phyloP scores from a whole-genome alignment of 176 grass and related monocot species.

The Oryza meridionalis region DNA sequence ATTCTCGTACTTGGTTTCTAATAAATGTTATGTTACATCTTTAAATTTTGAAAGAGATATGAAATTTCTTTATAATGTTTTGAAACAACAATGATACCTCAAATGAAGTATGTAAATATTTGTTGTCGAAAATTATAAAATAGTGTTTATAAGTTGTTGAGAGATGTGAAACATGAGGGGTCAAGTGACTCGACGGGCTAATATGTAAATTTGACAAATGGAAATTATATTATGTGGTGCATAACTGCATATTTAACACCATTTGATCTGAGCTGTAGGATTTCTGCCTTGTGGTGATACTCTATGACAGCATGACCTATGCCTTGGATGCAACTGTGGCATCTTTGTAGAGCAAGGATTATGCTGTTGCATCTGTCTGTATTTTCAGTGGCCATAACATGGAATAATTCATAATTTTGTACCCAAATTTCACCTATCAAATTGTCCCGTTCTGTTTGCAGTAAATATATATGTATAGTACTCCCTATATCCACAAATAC shows the following conservation, averaged over 20 bases:
- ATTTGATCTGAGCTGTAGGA: background rate
- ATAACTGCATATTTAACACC: background rate
- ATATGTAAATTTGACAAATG: background rate
- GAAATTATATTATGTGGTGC: background rate
- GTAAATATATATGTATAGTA: background rate
- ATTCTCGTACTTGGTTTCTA: background rate
- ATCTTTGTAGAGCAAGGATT: background rate
- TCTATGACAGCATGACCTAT: background rate
- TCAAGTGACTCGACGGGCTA: background rate
- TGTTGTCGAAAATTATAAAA: background rate
- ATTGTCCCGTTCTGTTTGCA: background rate
- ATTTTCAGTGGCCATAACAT: conserved; percentile 9
- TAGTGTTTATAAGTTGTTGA: background rate
- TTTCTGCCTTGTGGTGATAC: background rate
- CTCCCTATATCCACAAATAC: too few relatives aligned
- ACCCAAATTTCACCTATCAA: background rate
- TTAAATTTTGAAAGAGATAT: background rate
- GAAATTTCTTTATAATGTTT: background rate
- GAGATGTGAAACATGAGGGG: background rate
- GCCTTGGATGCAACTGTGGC: background rate
- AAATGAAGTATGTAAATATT: background rate
- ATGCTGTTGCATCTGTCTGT: background rate
- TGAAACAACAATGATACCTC: background rate
- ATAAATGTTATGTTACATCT: background rate
- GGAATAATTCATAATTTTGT: conserved; percentile 4